phyloP scores from a whole-genome alignment of 1,284 basidiomycete species.

The Limonomyces culmigenus region DNA sequence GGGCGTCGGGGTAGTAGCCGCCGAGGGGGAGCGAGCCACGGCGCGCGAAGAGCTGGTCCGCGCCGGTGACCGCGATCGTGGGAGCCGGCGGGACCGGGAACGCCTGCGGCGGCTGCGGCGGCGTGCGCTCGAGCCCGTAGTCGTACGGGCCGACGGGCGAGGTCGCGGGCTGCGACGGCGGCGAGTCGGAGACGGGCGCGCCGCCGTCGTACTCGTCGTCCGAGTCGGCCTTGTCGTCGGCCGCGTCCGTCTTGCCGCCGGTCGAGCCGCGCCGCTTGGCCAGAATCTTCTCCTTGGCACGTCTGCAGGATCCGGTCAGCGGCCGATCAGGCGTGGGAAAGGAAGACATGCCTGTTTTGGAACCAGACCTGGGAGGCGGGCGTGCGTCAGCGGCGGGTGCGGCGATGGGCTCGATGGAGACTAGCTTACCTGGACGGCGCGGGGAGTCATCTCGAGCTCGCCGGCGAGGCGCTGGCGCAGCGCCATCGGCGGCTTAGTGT shows the following conservation, averaged over 20 bases:
- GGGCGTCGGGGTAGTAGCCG: neutral
- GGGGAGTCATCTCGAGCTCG: conserved; percentile 78
- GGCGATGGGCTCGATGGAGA: no score
- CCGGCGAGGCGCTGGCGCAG: conserved; percentile 65
- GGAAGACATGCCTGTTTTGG: conserved; percentile 65
- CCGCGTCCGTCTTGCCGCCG: neutral
- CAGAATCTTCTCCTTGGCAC: conserved; percentile 66
- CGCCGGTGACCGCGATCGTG: neutral
- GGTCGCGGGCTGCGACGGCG: conserved; percentile 1
- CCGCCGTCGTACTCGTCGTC: neutral
- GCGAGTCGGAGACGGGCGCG: neutral
- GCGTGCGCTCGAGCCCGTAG: neutral
- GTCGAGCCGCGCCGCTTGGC: conserved; percentile 13
- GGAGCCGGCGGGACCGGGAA: neutral
- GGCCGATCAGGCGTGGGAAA: conserved; percentile 1
- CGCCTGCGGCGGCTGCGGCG: neutral
- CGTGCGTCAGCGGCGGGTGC: no score
- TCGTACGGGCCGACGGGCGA: neutral
- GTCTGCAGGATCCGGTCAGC: conserved; percentile 21
- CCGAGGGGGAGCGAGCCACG: conserved; percentile 4
- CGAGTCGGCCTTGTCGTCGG: neutral
- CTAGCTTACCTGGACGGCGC: conserved; percentile 73
- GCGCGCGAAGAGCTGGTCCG: conserved; percentile 5
- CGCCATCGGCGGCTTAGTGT: conserved; percentile 79
- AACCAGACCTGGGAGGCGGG: conserved; percentile 58